Conservation (phyloP, 2,329 filamentous ascomycete genomes). For the Pseudogymnoascus sp. region DNA sequence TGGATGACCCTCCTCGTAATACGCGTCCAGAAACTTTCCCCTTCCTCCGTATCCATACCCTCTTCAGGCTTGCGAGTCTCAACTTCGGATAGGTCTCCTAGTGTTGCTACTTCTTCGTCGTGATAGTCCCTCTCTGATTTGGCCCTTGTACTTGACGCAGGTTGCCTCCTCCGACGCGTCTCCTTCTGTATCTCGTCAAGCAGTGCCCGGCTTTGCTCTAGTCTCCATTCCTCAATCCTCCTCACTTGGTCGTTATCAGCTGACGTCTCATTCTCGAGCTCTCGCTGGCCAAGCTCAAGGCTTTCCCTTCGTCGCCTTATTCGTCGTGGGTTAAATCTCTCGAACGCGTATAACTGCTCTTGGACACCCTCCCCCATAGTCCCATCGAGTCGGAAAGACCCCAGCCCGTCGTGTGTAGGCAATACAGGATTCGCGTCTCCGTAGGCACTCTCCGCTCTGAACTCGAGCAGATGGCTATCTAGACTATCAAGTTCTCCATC, state of each 20-base stretch:
- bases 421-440: constrained; percentile 52
- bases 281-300: constrained; percentile 44
- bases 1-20: constrained; percentile 81
- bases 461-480: constrained; percentile 85
- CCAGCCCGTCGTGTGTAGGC: constrained; percentile 87
- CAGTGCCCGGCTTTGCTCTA: constrained; percentile 82
- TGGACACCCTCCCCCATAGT: constrained; percentile 55
- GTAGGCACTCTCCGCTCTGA: constrained; percentile 53
- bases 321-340: constrained; percentile 71
- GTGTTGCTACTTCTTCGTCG: constrained; percentile 27
- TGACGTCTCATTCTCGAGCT: constrained; percentile 47
- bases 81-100: constrained; percentile 20
- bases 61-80: not conserved
- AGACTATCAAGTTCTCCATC: constrained; percentile 84
- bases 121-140: constrained; percentile 25
- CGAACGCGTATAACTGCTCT: constrained; percentile 83
- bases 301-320: constrained; percentile 49
- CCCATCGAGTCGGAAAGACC: constrained; percentile 67
- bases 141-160: constrained; percentile 43
- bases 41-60: constrained; percentile 29
- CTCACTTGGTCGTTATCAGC: constrained; percentile 69
- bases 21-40: constrained; percentile 69
- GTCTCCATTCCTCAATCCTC: constrained; percentile 84
- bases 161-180: constrained; percentile 63
- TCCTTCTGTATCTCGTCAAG: constrained; percentile 86